Conservation (phyloP, 306 rosid species). For the Trichosanthes truncata region DNA sequence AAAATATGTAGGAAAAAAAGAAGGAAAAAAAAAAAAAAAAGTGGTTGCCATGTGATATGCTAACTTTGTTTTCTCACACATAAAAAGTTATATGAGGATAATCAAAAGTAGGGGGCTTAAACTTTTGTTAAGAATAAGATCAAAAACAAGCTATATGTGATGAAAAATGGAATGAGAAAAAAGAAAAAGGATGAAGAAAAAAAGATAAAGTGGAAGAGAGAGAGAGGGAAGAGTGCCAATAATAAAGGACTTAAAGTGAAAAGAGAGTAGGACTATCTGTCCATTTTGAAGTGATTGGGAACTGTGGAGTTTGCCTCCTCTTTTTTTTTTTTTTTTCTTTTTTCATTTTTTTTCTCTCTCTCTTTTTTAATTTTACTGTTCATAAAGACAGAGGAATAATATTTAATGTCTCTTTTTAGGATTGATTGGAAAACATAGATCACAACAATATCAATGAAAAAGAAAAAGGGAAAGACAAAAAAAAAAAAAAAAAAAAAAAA, state of each 20-base stretch:
- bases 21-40: constrained; percentile 13
- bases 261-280: constrained; percentile 12
- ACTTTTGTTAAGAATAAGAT: constrained; percentile 18
- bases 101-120: constrained; percentile 32
- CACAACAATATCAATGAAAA: constrained; percentile 1
- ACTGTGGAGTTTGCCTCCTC: constrained; percentile 8
- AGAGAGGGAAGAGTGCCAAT: not conserved
- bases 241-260: constrained; percentile 11
- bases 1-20: not conserved
- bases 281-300: constrained; percentile 16
- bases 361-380: not conserved
- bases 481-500: not conserved
- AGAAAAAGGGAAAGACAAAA: not conserved
- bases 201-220: not conserved
- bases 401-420: not conserved
- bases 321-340: not conserved
- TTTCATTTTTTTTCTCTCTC: not conserved
- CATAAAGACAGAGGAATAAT: not conserved
- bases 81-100: constrained; percentile 37
- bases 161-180: not conserved
- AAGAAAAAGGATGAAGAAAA: not conserved
- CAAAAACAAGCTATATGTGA: not conserved
- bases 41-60: constrained; percentile 37
- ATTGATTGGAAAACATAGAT: constrained; percentile 6
- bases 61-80: constrained; percentile 33